phyloP scores from a whole-genome alignment of 2,329 filamentous ascomycete species.

The Pseudogymnoascus sp. region DNA sequence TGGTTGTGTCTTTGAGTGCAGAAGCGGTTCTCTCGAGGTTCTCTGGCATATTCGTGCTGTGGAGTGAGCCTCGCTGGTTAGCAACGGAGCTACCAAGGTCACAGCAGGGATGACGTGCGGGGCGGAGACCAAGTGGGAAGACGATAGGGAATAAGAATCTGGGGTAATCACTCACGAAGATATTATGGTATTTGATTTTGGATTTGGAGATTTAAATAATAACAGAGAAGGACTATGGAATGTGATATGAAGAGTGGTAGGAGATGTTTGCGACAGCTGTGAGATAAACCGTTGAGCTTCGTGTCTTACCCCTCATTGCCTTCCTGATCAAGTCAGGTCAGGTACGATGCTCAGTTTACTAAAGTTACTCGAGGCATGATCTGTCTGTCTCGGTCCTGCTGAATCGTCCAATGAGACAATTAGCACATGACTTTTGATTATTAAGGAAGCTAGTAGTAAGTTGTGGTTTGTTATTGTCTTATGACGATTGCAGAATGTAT shows the following conservation, averaged over 20 bases:
- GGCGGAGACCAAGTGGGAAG: neutral
- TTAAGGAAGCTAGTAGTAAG: neutral
- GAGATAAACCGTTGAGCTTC: neutral
- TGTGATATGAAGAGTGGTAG: neutral
- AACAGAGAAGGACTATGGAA: neutral
- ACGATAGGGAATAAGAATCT: neutral
- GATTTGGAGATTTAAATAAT: neutral
- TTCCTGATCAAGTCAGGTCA: neutral
- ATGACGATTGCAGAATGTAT: neutral
- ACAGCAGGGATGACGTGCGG: neutral
- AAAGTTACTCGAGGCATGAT: neutral
- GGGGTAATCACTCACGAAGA: conserved; percentile 2
- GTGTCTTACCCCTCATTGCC: neutral
- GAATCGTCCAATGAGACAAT: neutral
- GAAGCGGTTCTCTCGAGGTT: neutral
- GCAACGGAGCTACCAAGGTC: neutral
- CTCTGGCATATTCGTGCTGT: conserved; percentile 3
- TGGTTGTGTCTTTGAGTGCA: conserved; percentile 19
- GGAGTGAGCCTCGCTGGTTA: neutral
- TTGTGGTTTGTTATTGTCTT: neutral
- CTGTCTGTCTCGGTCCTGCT: neutral
- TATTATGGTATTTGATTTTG: neutral
- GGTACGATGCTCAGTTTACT: neutral
- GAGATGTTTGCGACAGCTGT: neutral
- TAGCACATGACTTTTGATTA: neutral